Base-by-base conservation (phyloP, 768 basidiomycete genomes). In the Gelatoporia subvermispora region DNA sequence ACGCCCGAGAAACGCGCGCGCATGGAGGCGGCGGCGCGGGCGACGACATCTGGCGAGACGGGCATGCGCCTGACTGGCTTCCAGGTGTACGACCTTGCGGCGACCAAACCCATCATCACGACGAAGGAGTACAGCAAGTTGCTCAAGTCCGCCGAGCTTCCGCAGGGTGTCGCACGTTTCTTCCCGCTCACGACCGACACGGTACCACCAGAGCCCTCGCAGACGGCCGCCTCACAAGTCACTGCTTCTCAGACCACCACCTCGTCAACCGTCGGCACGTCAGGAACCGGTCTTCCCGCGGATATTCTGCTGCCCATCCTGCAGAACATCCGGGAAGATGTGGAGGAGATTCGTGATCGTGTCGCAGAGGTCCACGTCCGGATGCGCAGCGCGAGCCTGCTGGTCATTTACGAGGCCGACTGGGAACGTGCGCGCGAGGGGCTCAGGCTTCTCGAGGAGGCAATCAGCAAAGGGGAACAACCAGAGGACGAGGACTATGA, bases 61-160 rank as follows among this genome's bases (percentile, higher is more conserved):
- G 96, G 95, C 0, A 52, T 97, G 3, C 69, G 90, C 35, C 65
- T 97, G 42, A 96, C 93, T 2, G 96, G 90, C 7, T 97, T 92
- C 66, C 89, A 93, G 74, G 95, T 93, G 54, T 85, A 87, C 65
- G 78, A 91, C 57, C 75, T 84, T 42, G 57, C 68, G 16, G 73
- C 81, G 0, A 65, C 70, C 10, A 61, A 68, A n/a, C 76, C 84
- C 11, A 69, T 85, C 40, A 68, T 76, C 49, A 87, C 84, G 0
- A 79, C 84, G 1, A 93, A 85, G 61, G 59, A 71, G 1, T 96
- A 88, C 59, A 94, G 95, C 36, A 88, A 84, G 57, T 74, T 82
- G 11, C 75, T 97, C 62, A 79, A 77, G 52, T 60, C 75, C 2
- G 63, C 77, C 11, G 79, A 93, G 36, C 79, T 98, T 7, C 78